These are phyloP conservation scores for Diaporthe citrichinensis DNA, from an alignment of 2,329 filamentous ascomycete species.

Conservation along the genomic window DNA sequence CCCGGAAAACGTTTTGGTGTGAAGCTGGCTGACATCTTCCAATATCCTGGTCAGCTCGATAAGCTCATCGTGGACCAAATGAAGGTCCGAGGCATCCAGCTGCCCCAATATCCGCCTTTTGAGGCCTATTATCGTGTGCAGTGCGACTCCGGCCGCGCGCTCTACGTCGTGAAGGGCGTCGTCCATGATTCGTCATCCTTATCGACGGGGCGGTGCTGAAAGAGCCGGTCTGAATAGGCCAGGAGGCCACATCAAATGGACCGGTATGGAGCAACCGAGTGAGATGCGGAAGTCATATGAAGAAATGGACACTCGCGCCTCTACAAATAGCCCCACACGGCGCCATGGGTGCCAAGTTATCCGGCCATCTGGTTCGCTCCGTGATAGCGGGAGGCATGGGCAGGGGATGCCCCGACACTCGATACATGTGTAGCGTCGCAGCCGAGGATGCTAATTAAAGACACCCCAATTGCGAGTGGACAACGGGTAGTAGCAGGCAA, in stretches of 20 bases:
- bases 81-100: background rate
- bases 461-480: background rate
- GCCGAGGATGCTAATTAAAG: constrained; percentile 17
- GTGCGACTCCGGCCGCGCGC: constrained; percentile 14
- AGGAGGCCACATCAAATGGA: background rate
- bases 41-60: constrained; percentile 7
- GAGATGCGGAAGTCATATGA: constrained; percentile 19
- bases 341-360: constrained; percentile 9
- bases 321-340: constrained; percentile 24
- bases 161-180: constrained; percentile 29
- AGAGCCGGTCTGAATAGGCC: background rate
- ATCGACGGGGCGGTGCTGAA: background rate
- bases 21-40: background rate
- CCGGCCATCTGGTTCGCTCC: constrained; percentile 5
- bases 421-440: constrained; percentile 3
- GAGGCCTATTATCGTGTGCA: constrained; percentile 10
- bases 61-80: constrained; percentile 24
- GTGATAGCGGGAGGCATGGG: constrained; percentile 13
- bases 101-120: constrained; percentile 4
- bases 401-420: constrained; percentile 15
- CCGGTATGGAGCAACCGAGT: background rate
- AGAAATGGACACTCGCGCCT: constrained; percentile 15
- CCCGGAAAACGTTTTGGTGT: background rate
- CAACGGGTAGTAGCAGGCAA: constrained; percentile 10
- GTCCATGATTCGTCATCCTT: constrained; percentile 15